Conservation (phyloP, 148 eudicot genomes). For the Polygonum maritimum region DNA sequence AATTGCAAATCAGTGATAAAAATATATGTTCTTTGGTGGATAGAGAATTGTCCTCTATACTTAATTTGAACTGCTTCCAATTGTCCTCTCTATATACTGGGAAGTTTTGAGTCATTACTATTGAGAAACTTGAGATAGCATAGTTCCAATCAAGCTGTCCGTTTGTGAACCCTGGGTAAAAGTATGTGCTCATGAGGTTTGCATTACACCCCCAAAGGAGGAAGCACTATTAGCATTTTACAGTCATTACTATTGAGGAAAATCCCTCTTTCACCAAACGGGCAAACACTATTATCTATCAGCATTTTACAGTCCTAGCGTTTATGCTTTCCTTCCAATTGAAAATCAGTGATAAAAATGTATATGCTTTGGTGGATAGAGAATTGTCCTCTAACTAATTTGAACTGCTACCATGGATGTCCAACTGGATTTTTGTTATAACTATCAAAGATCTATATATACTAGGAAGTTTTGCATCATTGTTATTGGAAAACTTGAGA, state of each 20-base stretch:
- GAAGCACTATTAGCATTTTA: no score
- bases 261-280: no score
- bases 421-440: neutral
- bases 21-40: neutral
- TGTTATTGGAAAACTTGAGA: neutral
- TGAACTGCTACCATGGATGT: neutral
- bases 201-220: conserved; percentile 63
- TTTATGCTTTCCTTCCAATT: neutral
- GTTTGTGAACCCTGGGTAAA: neutral
- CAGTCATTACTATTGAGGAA: no score
- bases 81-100: neutral
- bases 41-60: neutral
- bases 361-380: neutral
- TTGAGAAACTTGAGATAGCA: neutral
- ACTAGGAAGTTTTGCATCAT: neutral
- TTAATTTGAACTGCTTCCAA: neutral
- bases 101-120: neutral
- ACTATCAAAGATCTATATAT: neutral
- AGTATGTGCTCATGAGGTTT: neutral
- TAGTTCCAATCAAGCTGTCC: neutral
- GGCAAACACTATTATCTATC: no score
- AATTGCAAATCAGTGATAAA: neutral
- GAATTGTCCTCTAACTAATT: neutral
- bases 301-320: neutral
- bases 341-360: neutral